Percentiles rank a stretch among this genome's conserved stretches.
Evolutionary conservation across 495 filamentous ascomycete species (phyloP).

Genomic region (Aspergillus steynii): DNA sequence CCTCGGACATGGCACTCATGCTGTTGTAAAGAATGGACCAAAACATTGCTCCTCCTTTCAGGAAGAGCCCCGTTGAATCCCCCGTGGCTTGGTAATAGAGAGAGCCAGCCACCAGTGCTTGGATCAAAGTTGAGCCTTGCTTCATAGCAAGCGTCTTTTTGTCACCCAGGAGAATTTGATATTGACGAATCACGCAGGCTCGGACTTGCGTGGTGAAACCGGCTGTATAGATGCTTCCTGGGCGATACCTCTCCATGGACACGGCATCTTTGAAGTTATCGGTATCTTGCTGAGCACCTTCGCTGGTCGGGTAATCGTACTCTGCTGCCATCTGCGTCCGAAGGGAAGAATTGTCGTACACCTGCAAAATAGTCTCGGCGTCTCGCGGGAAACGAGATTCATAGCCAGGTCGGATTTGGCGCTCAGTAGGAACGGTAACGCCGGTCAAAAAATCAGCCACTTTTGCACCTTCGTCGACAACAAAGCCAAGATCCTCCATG

Average conservation of each 20-base stretch:
- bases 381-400: neutral
- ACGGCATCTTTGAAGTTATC: slow-evolving; percentile 47
- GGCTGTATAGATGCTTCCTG: neutral
- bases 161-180: neutral
- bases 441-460: neutral
- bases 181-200: neutral
- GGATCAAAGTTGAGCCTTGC: neutral
- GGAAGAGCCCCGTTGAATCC: slow-evolving; percentile 48
- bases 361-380: neutral
- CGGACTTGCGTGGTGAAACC: neutral
- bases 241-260: slow-evolving; percentile 33
- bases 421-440: slow-evolving; percentile 3
- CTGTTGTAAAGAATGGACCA: slow-evolving; percentile 47
- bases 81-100: slow-evolving; percentile 35
- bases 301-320: slow-evolving; percentile 41
- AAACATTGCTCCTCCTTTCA: slow-evolving; percentile 49
- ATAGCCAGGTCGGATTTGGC: neutral
- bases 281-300: slow-evolving; percentile 40
- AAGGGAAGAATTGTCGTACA: neutral
- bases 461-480: neutral
- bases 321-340: neutral
- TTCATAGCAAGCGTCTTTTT: neutral
- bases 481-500: slow-evolving; percentile 4
- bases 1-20: slow-evolving; percentile 55
- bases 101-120: slow-evolving; percentile 14